These are phyloP conservation scores for Pelargonium myrrhifolium DNA, from an alignment of 441 rosid species.

Conservation along the genomic window DNA sequence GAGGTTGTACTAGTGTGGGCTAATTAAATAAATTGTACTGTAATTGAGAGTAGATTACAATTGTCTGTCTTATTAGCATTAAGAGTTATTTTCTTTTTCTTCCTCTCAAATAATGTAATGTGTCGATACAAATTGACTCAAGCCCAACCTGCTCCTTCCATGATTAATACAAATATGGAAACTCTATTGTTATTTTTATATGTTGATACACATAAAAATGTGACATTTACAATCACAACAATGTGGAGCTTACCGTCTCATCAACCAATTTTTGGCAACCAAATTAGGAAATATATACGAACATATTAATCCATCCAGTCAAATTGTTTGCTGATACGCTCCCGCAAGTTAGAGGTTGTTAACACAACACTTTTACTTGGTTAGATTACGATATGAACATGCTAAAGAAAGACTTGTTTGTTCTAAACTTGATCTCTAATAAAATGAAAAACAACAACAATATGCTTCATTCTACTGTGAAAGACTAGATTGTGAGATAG, in stretches of 20 bases:
- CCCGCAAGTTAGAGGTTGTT: background rate
- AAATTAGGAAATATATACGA: too few relatives aligned
- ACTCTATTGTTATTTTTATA: background rate
- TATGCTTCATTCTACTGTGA: background rate
- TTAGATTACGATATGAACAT: too few relatives aligned
- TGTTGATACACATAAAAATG: too few relatives aligned
- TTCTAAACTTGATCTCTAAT: background rate
- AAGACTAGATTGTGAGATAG: background rate
- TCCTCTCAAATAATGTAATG: background rate
- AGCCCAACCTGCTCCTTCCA: background rate
- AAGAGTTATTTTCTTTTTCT: background rate
- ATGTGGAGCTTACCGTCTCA: too few relatives aligned
- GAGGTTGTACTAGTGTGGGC: background rate
- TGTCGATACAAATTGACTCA: background rate
- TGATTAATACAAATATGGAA: background rate
- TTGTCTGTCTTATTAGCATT: background rate
- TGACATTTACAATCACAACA: too few relatives aligned
- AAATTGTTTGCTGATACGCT: too few relatives aligned
- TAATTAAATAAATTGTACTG: background rate
- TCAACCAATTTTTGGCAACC: too few relatives aligned
- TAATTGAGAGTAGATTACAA: background rate
- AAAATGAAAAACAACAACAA: constrained; percentile 4
- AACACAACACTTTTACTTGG: background rate
- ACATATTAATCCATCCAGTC: too few relatives aligned
- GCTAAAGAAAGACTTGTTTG: background rate